phyloP scores from a whole-genome alignment of 441 rosid genomes.

The Croton setiger region DNA sequence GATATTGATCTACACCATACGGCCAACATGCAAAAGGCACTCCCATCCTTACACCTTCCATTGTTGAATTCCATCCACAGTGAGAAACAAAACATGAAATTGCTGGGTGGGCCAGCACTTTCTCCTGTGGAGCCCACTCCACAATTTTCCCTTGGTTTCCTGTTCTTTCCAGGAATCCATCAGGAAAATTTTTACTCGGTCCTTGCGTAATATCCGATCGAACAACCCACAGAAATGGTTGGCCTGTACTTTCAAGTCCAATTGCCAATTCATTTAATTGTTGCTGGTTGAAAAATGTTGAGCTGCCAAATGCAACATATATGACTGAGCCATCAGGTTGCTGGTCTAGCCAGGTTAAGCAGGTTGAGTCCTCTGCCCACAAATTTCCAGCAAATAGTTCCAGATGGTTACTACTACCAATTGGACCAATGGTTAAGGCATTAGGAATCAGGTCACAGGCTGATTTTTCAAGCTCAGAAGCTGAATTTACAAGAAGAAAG shows the following conservation, averaged over 20 bases:
- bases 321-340: constrained; percentile 25
- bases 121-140: constrained; percentile 50
- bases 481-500: constrained; percentile 17
- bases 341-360: constrained; percentile 34
- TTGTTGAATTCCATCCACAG: constrained; percentile 56
- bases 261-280: constrained; percentile 31
- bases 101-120: constrained; percentile 40
- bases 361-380: constrained; percentile 28
- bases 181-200: constrained; percentile 16
- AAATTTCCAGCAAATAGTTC: constrained; percentile 18
- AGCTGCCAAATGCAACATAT: constrained; percentile 36
- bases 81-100: constrained; percentile 46
- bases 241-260: constrained; percentile 27
- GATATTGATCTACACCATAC: constrained; percentile 31
- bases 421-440: constrained; percentile 27
- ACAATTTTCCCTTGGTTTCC: constrained; percentile 31
- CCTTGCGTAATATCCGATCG: constrained; percentile 9
- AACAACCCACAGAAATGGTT: constrained; percentile 39
- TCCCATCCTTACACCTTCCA: constrained; percentile 43
- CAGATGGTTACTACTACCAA: background rate
- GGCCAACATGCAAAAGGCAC: constrained; percentile 49
- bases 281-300: constrained; percentile 2
- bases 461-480: constrained; percentile 19
- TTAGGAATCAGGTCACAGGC: constrained; percentile 23
- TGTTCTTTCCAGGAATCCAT: constrained; percentile 26